Evolutionary conservation across 2,329 filamentous ascomycete genomes (phyloP), one percentile per base, ranked within the genome.

Genomic region (Paradendryphiella salina): DNA sequence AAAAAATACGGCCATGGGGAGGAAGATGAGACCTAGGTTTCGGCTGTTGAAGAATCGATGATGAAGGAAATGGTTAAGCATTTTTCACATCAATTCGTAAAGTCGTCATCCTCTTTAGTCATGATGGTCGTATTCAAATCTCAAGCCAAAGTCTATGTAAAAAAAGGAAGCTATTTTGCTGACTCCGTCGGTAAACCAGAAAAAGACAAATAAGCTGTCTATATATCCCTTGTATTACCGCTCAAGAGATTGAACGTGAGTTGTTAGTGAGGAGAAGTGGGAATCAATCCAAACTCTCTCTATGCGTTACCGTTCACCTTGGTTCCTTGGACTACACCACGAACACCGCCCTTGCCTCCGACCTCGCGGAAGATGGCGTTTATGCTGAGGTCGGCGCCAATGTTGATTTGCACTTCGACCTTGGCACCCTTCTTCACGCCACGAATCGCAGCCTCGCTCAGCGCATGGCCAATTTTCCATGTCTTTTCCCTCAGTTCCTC

Each of bases 321-420:
- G n/a, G 42, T 33, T 18, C 62, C 67, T 34, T 64, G 60, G 17
- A 72, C 44, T 28, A 66, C 60, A 13, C 70, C 70, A 31, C 70
- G 53, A 9, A 73, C 64, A 46, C 90, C 92, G 35, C 88, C 88
- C 80, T 96, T 93, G 53, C 85, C 88, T 58, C 93, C 92, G 40
- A 96, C 87, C 74, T 96, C 91, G 59, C 93, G 82, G 49, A 87
- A 86, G 34, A 92, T 89, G 61, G 96, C 81, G 41, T 88, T 90
- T 56, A 96, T 82, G 60, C 81, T 81, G 49, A 96, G 79, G 71
- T 97, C 91, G 20, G 84, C 86, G 47, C 82, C 83, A 59, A 97
- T 87, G 73, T 93, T 96, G 67, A 97, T 84, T 72, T 90, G 95
- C 46, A 97, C 86, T 80, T 99, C 94, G 60, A 99, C 85, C 80